Evolutionary conservation across 1,284 basidiomycete genomes (phyloP), one percentile per base, ranked within the genome.

Genomic region (Melampsora americana): DNA sequence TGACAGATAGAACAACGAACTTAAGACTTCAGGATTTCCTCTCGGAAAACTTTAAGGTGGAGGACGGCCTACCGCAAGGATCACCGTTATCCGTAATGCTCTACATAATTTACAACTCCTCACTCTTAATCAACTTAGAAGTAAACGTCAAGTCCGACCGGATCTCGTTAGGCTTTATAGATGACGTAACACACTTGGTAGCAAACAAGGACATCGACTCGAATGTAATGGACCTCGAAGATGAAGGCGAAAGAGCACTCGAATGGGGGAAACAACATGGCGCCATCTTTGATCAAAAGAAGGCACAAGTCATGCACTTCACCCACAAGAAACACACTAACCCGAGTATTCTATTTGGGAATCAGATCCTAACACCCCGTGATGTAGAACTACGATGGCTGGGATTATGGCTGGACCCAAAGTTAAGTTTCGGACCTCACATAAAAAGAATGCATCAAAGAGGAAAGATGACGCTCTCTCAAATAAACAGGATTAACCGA

Each of bases 351-450:
- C 9, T 16, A 9, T 60, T 20, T 60, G 59, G 46, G 11, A 48
- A 48, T 48, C 46, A 48, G 46, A 48, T 48, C 20, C 20, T 48
- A 20, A 11, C 46, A 48, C 20, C 20, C 11, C 11, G 46, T 48
- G 11, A 48, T 11, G n/a, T n/a, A n/a, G 46, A 48, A 48, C 11
- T 48, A 11, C 11, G 20, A n/a, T 69, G 60, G 69, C 60, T 64
- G 32, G 53, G 11, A 39, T 46, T 48, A 26, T 32, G 26, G 53
- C 32, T 61, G 3, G 68, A 32, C 46, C 1, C n/a, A 50, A 46
- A 64, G 18, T 42, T 71, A 4, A 62, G 1, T 16, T 71, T 71
- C 32, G 1, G n/a, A n/a, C 60, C 30, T 28, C 69, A 71, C 16
- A 30, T 61, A 18, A 6, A 12, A 5, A 20, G 44, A 18, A 28